Evolutionary conservation across 2,329 filamentous ascomycete genomes (phyloP), one percentile per base, ranked within the genome.

Genomic region (Pseudogymnoascus sp.): DNA sequence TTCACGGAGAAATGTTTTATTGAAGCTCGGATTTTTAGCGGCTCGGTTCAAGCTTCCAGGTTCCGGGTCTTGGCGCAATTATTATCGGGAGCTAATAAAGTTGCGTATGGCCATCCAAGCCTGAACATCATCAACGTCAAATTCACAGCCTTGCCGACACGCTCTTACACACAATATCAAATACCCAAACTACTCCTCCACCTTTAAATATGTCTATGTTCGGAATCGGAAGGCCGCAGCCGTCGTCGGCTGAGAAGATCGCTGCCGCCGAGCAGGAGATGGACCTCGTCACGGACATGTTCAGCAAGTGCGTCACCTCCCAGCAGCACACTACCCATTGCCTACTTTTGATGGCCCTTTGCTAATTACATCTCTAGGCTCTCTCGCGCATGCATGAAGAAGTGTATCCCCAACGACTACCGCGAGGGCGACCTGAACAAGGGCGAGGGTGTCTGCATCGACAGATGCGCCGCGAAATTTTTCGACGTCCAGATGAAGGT

Each of bases 401-500:
- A 99, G 82, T 99, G 94, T 79, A 85, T 99, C 69, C 93, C 93
- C 65, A 82, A 80, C 72, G 87, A 93, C 71, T 99, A 97, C 85
- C 91, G 92, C 75, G 94, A 99, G 80, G 86, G 85, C 75, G 93
- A 99, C 71, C 87, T 99, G 72, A 96, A 97, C 85, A 99, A 99
- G 81, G 95, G 92, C 82, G 94, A 99, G 79, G 92, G 89, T 69
- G 94, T 99, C 70, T 99, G 95, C 80, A 87, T 99, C 70, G 94
- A 99, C 80, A 90, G 94, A 72, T 99, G 95, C 79, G 90, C 95
- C 63, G 84, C 89, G 73, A 99, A 99, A 81, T 99, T 97, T 82
- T 97, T 99, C 79, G 93, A 97, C 71, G 92, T 96, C 72, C 96
- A 96, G 76, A 87, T 96, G 81, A 97, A 97, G 82, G 90, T 97